Evolutionary conservation across 352 stramenopile species (phyloP).

Genomic region (Lagenidium sp.): DNA sequence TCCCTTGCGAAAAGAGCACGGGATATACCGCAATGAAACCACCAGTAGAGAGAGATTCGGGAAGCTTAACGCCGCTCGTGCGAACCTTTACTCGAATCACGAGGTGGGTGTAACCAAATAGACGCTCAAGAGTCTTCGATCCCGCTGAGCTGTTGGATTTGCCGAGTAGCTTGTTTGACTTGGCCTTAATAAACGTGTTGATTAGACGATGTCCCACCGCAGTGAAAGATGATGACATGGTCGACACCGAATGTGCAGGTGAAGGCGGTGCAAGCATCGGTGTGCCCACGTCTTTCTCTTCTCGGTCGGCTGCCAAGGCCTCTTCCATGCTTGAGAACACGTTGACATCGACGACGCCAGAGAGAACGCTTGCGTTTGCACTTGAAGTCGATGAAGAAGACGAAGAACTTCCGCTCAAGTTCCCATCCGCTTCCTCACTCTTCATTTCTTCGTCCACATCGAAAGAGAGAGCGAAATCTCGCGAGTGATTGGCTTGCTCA

Average conservation of each 20-base stretch:
- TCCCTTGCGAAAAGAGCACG: slow-evolving; percentile 83
- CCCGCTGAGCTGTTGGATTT: slow-evolving; percentile 12
- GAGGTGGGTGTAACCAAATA: slow-evolving; percentile 60
- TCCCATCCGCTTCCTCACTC: slow-evolving; percentile 14
- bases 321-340: slow-evolving; percentile 73
- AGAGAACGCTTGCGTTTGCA: slow-evolving; percentile 29
- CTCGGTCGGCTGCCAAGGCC: slow-evolving; percentile 33
- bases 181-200: slow-evolving; percentile 61
- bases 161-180: slow-evolving; percentile 49
- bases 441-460: slow-evolving; percentile 66
- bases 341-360: slow-evolving; percentile 73
- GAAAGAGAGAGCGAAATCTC: slow-evolving; percentile 49
- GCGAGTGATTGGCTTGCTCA: slow-evolving; percentile 31
- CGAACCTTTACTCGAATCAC: slow-evolving; percentile 82
- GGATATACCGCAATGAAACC: slow-evolving; percentile 58
- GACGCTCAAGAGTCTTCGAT: slow-evolving; percentile 26
- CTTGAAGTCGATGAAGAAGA: slow-evolving; percentile 16
- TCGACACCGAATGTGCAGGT: slow-evolving; percentile 23
- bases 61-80: slow-evolving; percentile 65
- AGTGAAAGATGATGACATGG: slow-evolving; percentile 36
- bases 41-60: slow-evolving; percentile 37
- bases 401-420: slow-evolving; percentile 20
- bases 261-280: slow-evolving; percentile 11
- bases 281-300: slow-evolving; percentile 9
- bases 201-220: slow-evolving; percentile 56